Conservation (phyloP, 2,329 filamentous ascomycete species). For the Penicillium sp. region DNA sequence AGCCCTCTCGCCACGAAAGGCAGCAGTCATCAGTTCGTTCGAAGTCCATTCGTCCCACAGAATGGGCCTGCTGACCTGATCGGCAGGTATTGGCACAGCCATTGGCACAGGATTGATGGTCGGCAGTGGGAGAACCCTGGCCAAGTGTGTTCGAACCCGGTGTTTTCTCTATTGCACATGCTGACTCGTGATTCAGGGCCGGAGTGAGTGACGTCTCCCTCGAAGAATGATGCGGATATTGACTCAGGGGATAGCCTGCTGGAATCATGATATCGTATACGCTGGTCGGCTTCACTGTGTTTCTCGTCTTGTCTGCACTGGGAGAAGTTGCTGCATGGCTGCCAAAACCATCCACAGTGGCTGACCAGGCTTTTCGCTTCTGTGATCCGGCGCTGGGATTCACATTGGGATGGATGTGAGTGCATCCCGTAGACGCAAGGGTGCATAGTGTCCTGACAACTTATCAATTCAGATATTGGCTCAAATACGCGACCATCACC, state of each 20-base stretch:
- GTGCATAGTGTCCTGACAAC: background rate
- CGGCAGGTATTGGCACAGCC: slow-evolving; percentile 32
- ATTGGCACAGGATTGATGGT: slow-evolving; percentile 37
- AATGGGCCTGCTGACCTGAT: background rate
- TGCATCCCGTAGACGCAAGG: background rate
- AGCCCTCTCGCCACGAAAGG: slow-evolving; percentile 19
- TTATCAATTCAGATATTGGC: slow-evolving; percentile 51
- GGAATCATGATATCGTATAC: slow-evolving; percentile 41
- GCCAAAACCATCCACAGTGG: slow-evolving; percentile 73
- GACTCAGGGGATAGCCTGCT: slow-evolving; percentile 28
- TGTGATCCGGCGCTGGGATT: slow-evolving; percentile 80
- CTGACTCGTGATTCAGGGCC: slow-evolving; percentile 23
- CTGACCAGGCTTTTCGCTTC: slow-evolving; percentile 75
- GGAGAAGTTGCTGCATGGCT: slow-evolving; percentile 83
- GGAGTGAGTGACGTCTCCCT: slow-evolving; percentile 26
- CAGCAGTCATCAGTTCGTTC: slow-evolving; percentile 29
- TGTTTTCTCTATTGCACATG: background rate
- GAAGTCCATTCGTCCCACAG: background rate
- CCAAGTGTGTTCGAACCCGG: slow-evolving; percentile 23
- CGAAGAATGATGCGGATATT: background rate
- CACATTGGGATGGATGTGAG: slow-evolving; percentile 68
- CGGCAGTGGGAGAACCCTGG: slow-evolving; percentile 30
- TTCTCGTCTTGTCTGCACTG: slow-evolving; percentile 73
- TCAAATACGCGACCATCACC: slow-evolving; percentile 80
- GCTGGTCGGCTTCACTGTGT: slow-evolving; percentile 58